A percentile compares a stretch with the other conserved stretches of the same genome.
Evolutionary conservation across 768 basidiomycete genomes (phyloP).

Genomic region (Russula virescens): DNA sequence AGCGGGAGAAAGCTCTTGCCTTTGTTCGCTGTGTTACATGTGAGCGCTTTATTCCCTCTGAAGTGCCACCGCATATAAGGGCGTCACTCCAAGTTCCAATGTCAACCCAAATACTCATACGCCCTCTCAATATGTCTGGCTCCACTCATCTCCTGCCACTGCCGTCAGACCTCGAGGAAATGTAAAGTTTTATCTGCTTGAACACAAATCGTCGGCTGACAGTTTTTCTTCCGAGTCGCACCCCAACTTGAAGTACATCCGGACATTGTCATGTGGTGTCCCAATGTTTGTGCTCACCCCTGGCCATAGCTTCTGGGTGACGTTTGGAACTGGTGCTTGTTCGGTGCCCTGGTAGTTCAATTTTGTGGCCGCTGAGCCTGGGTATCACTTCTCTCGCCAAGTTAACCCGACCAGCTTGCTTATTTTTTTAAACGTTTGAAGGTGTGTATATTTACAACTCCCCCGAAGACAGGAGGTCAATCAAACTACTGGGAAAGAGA

Average conservation of each 20-base stretch:
- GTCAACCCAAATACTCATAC: no score
- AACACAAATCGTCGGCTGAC: neutral
- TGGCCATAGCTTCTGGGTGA: neutral
- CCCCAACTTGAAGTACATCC: slow-evolving; percentile 4
- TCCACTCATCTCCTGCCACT: neutral
- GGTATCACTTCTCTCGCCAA: slow-evolving; percentile 5
- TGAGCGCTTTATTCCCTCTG: no score
- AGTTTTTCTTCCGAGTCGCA: neutral
- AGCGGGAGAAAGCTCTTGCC: no score
- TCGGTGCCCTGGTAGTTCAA: slow-evolving; percentile 30
- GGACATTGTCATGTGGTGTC: neutral
- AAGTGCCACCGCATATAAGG: no score
- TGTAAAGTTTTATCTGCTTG: neutral
- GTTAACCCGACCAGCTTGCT: neutral
- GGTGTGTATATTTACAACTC: slow-evolving; percentile 18
- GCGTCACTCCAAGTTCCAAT: no score
- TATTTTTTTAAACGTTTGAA: neutral
- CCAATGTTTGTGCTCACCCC: neutral
- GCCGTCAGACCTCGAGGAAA: neutral
- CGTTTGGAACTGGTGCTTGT: slow-evolving; percentile 29
- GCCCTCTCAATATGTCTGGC: no score
- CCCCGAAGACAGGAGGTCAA: neutral
- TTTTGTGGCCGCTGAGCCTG: no score
- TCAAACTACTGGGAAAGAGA: slow-evolving; percentile 11
- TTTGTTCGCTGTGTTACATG: no score